Evolutionary conservation across 768 basidiomycete species (phyloP).

Genomic region (Pleurotus platypus): DNA sequence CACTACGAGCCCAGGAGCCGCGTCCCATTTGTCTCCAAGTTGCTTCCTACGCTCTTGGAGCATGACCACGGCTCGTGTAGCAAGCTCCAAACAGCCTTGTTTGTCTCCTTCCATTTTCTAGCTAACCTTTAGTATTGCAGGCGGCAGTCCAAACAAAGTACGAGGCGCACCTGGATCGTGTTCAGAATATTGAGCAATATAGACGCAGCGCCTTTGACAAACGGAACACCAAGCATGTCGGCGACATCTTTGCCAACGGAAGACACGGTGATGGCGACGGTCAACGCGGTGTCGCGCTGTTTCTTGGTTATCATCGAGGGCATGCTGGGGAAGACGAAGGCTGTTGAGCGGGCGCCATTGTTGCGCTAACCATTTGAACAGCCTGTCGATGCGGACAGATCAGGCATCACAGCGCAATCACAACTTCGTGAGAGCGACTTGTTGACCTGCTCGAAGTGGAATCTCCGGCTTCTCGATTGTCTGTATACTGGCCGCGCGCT

Average conservation of each 20-base stretch:
- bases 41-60: background rate
- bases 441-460: no score
- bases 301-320: background rate
- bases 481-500: no score
- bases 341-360: no score
- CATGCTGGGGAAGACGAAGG: background rate
- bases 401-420: no score
- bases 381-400: no score
- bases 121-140: background rate
- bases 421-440: no score
- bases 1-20: background rate
- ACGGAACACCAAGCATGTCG: background rate
- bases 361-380: no score
- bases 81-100: background rate
- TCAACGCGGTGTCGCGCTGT: background rate
- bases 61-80: background rate
- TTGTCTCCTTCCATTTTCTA: constrained; percentile 2
- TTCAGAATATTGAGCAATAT: constrained; percentile 1
- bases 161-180: background rate
- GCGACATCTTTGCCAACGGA: background rate
- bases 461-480: no score
- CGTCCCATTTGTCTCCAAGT: background rate
- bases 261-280: background rate
- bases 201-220: background rate
- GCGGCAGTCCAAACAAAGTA: background rate